phyloP scores from a whole-genome alignment of 371 early-diverging fungal species.

The Circinella minor region DNA sequence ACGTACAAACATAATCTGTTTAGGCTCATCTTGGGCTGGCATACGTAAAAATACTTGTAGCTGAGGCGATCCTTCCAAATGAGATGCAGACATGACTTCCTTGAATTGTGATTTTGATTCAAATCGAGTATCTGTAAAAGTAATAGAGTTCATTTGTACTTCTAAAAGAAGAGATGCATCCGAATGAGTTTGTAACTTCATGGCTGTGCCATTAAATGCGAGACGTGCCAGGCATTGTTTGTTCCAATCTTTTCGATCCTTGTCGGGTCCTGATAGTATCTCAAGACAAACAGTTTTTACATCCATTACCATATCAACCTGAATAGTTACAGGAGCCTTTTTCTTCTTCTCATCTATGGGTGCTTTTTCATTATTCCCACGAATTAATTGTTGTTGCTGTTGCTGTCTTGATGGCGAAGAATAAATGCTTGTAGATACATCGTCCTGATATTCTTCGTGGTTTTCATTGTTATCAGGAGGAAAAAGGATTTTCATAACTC shows the following conservation, averaged over 20 bases:
- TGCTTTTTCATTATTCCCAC: background rate
- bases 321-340: slow-evolving; percentile 1
- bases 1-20: slow-evolving; percentile 48
- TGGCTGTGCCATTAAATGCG: slow-evolving; percentile 54
- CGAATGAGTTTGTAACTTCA: slow-evolving; percentile 69
- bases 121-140: slow-evolving; percentile 80
- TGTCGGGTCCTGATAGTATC: slow-evolving; percentile 65
- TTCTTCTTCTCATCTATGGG: background rate
- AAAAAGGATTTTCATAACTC: slow-evolving; percentile 60
- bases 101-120: slow-evolving; percentile 78
- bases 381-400: background rate
- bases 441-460: slow-evolving; percentile 3
- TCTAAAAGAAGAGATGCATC: slow-evolving; percentile 78
- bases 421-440: background rate
- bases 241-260: slow-evolving; percentile 21
- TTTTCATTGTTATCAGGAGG: slow-evolving; percentile 31
- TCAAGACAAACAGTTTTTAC: slow-evolving; percentile 35
- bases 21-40: slow-evolving; percentile 20
- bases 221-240: slow-evolving; percentile 51
- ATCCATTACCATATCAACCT: slow-evolving; percentile 28
- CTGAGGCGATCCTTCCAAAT: slow-evolving; percentile 68
- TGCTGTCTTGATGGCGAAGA: background rate
- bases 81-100: slow-evolving; percentile 78
- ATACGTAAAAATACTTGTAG: slow-evolving; percentile 54
- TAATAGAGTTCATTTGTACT: slow-evolving; percentile 71